A percentile compares a stretch with the other conserved stretches of the same genome.
Evolutionary conservation across 495 filamentous ascomycete genomes (phyloP).

Genomic region (Chaetomidium leptoderma): DNA sequence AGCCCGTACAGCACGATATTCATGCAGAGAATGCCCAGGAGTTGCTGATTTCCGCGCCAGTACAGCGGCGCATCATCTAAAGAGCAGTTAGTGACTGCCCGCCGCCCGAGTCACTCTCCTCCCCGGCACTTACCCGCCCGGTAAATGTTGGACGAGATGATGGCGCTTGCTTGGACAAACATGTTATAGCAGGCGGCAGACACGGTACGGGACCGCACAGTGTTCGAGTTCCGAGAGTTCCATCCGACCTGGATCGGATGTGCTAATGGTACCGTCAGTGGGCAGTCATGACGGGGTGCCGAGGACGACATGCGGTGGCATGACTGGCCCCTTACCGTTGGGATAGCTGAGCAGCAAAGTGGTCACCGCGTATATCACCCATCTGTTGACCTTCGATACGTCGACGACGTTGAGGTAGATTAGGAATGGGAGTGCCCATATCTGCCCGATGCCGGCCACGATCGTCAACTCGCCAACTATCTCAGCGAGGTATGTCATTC

Average conservation of each 20-base stretch:
- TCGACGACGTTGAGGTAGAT: conserved; percentile 50
- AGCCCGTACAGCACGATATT: conserved; percentile 54
- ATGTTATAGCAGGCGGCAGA: conserved; percentile 61
- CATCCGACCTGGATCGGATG: conserved; percentile 64
- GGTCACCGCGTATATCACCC: conserved; percentile 54
- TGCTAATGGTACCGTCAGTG: conserved; percentile 17
- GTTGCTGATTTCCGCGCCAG: conserved; percentile 56
- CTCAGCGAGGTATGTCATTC: conserved; percentile 49
- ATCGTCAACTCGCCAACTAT: conserved; percentile 47
- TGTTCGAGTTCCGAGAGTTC: conserved; percentile 57
- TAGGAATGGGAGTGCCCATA: conserved; percentile 56
- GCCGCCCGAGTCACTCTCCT: conserved; percentile 35
- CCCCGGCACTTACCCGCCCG: conserved; percentile 34
- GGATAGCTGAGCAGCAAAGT: conserved; percentile 56
- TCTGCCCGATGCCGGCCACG: conserved; percentile 42
- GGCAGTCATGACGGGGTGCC: neutral
- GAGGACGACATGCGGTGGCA: neutral
- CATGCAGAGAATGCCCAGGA: conserved; percentile 53
- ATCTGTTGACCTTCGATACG: conserved; percentile 43
- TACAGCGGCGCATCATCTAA: conserved; percentile 58
- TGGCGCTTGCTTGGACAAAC: conserved; percentile 59
- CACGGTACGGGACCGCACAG: conserved; percentile 53
- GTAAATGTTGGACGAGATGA: conserved; percentile 63
- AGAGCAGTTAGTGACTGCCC: conserved; percentile 40
- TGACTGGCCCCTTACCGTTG: conserved; percentile 40